phyloP scores from a whole-genome alignment of 331 rosid genomes.

The Rosa hybrid region DNA sequence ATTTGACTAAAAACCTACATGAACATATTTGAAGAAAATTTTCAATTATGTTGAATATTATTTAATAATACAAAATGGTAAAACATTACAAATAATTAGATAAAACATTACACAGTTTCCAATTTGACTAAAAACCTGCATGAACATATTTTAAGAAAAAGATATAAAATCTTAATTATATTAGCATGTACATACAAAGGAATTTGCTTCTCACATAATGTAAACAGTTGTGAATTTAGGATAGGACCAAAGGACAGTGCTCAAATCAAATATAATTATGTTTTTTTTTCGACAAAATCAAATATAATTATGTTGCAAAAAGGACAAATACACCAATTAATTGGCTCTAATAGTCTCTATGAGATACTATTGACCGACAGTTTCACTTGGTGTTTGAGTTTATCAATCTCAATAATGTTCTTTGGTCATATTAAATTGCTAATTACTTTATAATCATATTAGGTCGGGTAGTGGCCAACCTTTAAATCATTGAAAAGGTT shows the following conservation, averaged over 20 bases:
- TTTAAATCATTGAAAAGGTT: constrained; percentile 8
- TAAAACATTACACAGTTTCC: no score
- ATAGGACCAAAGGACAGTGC: background rate
- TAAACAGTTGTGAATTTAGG: background rate
- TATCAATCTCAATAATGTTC: background rate
- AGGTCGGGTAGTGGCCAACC: background rate
- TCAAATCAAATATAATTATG: background rate
- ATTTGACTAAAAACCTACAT: no score
- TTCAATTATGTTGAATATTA: no score
- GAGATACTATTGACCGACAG: constrained; percentile 28
- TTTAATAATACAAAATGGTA: no score
- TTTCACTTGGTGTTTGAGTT: constrained; percentile 1
- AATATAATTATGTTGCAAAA: background rate
- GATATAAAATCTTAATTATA: no score
- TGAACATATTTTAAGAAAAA: no score
- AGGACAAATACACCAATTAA: background rate
- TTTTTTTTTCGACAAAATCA: background rate
- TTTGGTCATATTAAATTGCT: background rate
- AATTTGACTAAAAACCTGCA: no score
- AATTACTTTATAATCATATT: background rate
- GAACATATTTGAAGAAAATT: no score
- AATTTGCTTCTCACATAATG: background rate
- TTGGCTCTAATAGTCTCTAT: background rate
- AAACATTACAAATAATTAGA: no score
- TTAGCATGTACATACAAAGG: background rate